A percentile compares a stretch with the other conserved stretches of the same genome.
Conservation (phyloP, 257 asterid genomes). For the Capsicum rhomboideum region DNA sequence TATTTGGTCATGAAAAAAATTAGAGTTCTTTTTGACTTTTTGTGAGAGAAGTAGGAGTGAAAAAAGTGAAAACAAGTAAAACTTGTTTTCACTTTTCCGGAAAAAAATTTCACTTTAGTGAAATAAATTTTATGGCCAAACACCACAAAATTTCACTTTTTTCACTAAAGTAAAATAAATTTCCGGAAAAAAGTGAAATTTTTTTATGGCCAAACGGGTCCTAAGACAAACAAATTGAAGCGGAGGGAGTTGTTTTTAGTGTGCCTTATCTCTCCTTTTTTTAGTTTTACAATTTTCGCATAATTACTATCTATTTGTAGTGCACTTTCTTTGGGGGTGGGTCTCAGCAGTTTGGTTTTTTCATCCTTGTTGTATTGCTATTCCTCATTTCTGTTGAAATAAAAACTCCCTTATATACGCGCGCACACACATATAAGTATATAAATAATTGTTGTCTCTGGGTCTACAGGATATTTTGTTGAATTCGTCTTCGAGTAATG, state of each 20-base stretch:
- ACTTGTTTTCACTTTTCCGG: too few species aligned
- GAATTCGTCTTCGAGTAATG: constrained; percentile 34
- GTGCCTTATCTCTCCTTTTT: neutral
- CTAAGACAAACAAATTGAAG: neutral
- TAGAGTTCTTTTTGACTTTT: too few species aligned
- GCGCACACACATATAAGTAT: neutral
- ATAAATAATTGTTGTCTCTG: neutral
- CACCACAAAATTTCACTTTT: too few species aligned
- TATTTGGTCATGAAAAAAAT: too few species aligned
- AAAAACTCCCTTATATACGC: neutral
- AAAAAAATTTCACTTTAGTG: too few species aligned
- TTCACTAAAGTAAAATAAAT: too few species aligned
- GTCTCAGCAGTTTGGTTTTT: neutral
- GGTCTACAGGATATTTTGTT: constrained; percentile 61
- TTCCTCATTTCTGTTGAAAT: neutral
- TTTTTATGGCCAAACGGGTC: too few species aligned
- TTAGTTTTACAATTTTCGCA: neutral
- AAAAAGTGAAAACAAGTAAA: too few species aligned
- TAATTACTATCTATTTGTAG: neutral
- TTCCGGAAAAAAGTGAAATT: too few species aligned
- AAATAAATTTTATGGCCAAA: too few species aligned
- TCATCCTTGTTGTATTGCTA: constrained; percentile 3
- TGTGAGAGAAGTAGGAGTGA: too few species aligned
- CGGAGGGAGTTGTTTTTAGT: neutral
- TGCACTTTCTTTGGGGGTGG: neutral